Evolutionary conservation across 106 monocot species (phyloP).

Genomic region (Allium cepa): DNA sequence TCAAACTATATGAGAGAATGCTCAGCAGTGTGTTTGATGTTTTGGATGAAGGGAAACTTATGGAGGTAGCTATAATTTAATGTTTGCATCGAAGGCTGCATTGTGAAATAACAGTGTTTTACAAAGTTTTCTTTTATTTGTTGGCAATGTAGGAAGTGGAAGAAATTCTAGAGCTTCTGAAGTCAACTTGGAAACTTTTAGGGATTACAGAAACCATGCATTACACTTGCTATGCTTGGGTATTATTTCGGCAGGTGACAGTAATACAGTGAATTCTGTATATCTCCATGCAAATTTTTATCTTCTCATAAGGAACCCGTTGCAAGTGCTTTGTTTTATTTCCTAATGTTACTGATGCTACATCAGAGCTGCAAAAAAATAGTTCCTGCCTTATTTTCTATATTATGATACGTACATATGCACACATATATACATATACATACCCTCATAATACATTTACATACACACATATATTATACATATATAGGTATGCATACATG

Average conservation of each 20-base stretch:
- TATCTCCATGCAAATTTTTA: no score
- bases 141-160: slow-evolving; percentile 64
- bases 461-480: no score
- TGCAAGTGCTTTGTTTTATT: no score
- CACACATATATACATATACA: no score
- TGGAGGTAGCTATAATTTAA: slow-evolving; percentile 43
- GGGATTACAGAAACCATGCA: slow-evolving; percentile 94
- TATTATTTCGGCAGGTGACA: slow-evolving; percentile 80
- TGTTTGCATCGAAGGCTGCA: not conserved
- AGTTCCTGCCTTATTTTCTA: no score
- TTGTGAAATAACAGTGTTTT: not conserved
- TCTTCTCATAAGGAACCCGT: no score
- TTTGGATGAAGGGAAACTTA: slow-evolving; percentile 91
- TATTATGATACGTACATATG: no score
- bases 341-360: no score
- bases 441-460: no score
- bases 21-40: slow-evolving; percentile 90
- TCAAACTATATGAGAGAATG: slow-evolving; percentile 84
- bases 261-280: not conserved
- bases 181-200: slow-evolving; percentile 83
- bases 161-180: slow-evolving; percentile 90
- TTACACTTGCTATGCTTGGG: slow-evolving; percentile 91
- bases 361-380: no score
- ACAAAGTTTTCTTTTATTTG: not conserved
- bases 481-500: no score